Base-by-base conservation (phyloP, 2,329 filamentous ascomycete genomes). In the Beauveria sp. region DNA sequence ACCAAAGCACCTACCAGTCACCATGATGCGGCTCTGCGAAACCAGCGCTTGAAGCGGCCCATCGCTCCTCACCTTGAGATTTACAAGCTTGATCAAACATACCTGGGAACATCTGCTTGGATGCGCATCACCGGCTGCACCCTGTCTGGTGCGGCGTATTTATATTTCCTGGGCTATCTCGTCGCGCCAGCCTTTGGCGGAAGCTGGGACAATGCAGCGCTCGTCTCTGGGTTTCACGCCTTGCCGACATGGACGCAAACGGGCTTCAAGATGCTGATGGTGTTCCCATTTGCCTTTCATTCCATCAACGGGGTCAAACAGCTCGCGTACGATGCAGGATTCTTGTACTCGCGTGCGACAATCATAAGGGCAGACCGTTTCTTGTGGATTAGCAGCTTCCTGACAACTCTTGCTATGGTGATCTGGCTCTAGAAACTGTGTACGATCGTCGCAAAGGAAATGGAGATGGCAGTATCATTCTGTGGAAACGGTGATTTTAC, bases 11-110 rank as follows among this genome's bases (percentile, higher is more conserved):
- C 50, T 3, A 14, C 20, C 0, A 20, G 14, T 6, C 16, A 53
- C 6, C 16, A 24, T 16, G 50, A 53, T 18, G 50, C 50, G 18
- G 85, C 83, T 68, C 7, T 53, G 20, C 50, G 50, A 38, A 77
- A 83, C 68, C 91, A 96, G 78, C 90, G 91, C 69, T 79, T 86
- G 60, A 75, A 81, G 69, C 90, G 91, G 63, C 91, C 91, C 70
- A 82, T 93, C 68, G 81, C 89, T 42, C 91, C 91, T 47, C 91
- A 95, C 73, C 82, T 96, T 63, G 71, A 77, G 68, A 90, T 92
- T 81, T 96, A 95, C 84, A 80, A 82, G 70, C 85, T 86, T 62
- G 85, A 88, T 73, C 87, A 95, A 74, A 92, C 89, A 69, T 95
- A 86, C 86, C 85, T 88, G 73, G 79, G 80, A 65, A 85, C 84